These are phyloP conservation scores for Alternaria brassicicola DNA, from an alignment of 2,329 filamentous ascomycete genomes.

Conservation along the genomic window DNA sequence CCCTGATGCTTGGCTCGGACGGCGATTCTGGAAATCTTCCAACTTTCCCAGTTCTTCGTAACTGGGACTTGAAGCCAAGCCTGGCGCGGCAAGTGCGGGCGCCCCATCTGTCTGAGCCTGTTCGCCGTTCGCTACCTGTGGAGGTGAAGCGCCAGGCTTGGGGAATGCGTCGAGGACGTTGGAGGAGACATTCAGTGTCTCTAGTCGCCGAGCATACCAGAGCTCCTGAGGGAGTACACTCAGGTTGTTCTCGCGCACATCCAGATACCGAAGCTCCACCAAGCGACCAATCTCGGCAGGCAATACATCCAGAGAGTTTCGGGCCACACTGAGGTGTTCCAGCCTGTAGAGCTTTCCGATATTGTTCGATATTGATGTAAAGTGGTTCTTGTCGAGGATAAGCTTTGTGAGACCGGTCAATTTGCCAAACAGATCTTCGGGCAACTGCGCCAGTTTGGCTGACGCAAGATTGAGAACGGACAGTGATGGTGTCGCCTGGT, in stretches of 20 bases:
- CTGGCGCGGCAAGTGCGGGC: slow-evolving; percentile 54
- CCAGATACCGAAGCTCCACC: slow-evolving; percentile 80
- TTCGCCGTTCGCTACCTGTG: slow-evolving; percentile 49
- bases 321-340: slow-evolving; percentile 91
- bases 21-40: slow-evolving; percentile 68
- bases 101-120: slow-evolving; percentile 48
- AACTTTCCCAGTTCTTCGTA: slow-evolving; percentile 76
- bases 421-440: slow-evolving; percentile 84
- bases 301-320: slow-evolving; percentile 84
- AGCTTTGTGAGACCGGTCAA: slow-evolving; percentile 86
- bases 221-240: slow-evolving; percentile 86
- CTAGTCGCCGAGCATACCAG: slow-evolving; percentile 92
- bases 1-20: slow-evolving; percentile 84
- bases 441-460: slow-evolving; percentile 85
- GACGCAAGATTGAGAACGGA: slow-evolving; percentile 89
- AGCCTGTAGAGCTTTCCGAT: slow-evolving; percentile 83
- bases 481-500: slow-evolving; percentile 75
- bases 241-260: slow-evolving; percentile 92
- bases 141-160: slow-evolving; percentile 77
- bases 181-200: slow-evolving; percentile 92
- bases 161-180: slow-evolving; percentile 92
- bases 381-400: slow-evolving; percentile 92
- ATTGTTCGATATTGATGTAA: slow-evolving; percentile 84
- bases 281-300: slow-evolving; percentile 89
- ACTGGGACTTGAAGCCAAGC: slow-evolving; percentile 63